Evolutionary conservation across 2,329 filamentous ascomycete genomes (phyloP).

Genomic region (Xylariaceae sp.): DNA sequence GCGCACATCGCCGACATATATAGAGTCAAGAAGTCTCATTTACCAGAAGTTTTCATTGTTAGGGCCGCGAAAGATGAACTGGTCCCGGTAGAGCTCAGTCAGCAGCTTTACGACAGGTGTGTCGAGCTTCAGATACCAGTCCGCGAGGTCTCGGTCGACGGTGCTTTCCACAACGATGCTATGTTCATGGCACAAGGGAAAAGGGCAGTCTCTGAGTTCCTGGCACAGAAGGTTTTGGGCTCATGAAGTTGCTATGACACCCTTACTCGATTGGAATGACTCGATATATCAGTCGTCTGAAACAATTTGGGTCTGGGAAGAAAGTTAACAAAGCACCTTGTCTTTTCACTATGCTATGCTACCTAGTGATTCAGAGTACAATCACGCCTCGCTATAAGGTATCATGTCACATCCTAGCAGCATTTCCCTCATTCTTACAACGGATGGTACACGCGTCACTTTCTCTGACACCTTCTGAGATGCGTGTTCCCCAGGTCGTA

Average conservation of each 20-base stretch:
- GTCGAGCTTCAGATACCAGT: conserved; percentile 42
- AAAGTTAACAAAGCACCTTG: neutral
- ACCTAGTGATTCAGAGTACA: neutral
- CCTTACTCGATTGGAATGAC: neutral
- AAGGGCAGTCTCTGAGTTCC: conserved; percentile 40
- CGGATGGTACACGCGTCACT: neutral
- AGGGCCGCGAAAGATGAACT: conserved; percentile 55
- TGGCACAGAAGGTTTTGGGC: conserved; percentile 27
- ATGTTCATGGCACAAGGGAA: conserved; percentile 43
- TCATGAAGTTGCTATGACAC: neutral
- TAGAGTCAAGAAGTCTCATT: conserved; percentile 11
- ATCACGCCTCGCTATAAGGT: neutral
- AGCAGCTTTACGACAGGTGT: conserved; percentile 43
- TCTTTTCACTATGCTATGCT: neutral
- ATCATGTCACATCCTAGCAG: neutral
- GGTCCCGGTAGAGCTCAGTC: conserved; percentile 48
- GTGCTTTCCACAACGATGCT: conserved; percentile 53
- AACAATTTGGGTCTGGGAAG: neutral
- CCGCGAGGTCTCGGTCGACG: conserved; percentile 39
- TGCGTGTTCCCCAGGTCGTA: neutral
- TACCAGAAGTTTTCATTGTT: conserved; percentile 44
- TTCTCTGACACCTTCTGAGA: neutral
- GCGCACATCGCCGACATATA: conserved; percentile 36
- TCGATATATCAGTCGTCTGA: neutral
- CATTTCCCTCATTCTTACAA: neutral